phyloP scores from a whole-genome alignment of 2,329 filamentous ascomycete species.

The Ascochyta pisi region DNA sequence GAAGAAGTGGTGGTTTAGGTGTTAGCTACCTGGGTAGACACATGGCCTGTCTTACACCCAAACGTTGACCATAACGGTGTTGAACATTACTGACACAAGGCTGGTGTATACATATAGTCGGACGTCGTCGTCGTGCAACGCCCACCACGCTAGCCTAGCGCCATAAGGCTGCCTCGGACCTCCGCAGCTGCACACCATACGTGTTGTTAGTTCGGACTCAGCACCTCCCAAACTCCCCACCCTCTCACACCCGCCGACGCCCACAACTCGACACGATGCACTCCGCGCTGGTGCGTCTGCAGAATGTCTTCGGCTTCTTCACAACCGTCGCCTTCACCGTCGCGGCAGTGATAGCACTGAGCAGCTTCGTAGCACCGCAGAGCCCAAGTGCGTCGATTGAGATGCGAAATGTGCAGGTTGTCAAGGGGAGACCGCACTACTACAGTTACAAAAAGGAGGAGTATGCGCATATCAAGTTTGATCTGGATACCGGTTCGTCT shows the following conservation, averaged over 20 bases:
- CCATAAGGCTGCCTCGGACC: slow-evolving; percentile 35
- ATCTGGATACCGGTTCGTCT: slow-evolving; percentile 75
- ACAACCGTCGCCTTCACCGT: slow-evolving; percentile 89
- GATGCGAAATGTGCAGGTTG: slow-evolving; percentile 82
- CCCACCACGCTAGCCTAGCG: slow-evolving; percentile 1
- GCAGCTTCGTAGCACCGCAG: slow-evolving; percentile 74
- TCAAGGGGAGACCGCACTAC: slow-evolving; percentile 93
- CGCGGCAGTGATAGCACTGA: slow-evolving; percentile 79
- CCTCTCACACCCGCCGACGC: slow-evolving; percentile 3
- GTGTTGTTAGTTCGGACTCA: slow-evolving; percentile 33
- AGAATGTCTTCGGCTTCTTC: slow-evolving; percentile 98
- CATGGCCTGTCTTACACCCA: too few relatives aligned
- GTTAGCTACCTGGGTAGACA: too few relatives aligned
- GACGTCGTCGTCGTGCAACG: too few relatives aligned
- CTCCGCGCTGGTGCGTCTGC: slow-evolving; percentile 80
- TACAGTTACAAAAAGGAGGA: slow-evolving; percentile 92
- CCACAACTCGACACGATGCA: slow-evolving; percentile 67
- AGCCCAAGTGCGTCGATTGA: slow-evolving; percentile 70
- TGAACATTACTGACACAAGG: too few relatives aligned
- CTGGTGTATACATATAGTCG: too few relatives aligned
- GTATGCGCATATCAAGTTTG: slow-evolving; percentile 93
- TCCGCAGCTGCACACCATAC: slow-evolving; percentile 37
- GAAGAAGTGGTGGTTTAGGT: too few relatives aligned
- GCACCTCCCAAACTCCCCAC: not conserved
- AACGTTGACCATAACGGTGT: too few relatives aligned